phyloP scores from a whole-genome alignment of 331 rosid species.

The Cydonia oblonga region DNA sequence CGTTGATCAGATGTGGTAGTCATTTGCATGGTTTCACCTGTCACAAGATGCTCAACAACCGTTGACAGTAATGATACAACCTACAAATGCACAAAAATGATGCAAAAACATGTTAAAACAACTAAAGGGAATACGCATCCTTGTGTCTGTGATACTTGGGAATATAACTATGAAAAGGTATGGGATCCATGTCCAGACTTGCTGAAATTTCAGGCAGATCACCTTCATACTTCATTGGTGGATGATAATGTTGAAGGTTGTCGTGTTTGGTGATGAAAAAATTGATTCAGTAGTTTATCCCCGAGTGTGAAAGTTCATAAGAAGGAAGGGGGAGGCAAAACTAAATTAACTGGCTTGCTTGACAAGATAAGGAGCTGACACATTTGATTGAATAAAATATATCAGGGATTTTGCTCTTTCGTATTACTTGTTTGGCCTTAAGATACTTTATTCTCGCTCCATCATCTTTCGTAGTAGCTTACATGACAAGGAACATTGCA shows the following conservation, averaged over 20 bases:
- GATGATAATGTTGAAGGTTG: neutral
- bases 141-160: neutral
- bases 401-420: neutral
- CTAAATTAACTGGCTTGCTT: neutral
- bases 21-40: conserved; percentile 98
- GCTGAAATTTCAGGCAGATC: neutral
- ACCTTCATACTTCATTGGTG: neutral
- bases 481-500: neutral
- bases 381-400: neutral
- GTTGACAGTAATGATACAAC: conserved; percentile 72
- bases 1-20: conserved; percentile 63
- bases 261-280: neutral
- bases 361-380: neutral
- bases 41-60: conserved; percentile 86
- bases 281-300: neutral
- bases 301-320: neutral
- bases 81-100: conserved; percentile 28
- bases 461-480: neutral
- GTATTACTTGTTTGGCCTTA: neutral
- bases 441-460: neutral
- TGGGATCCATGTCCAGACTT: neutral
- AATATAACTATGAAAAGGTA: neutral
- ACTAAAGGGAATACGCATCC: neutral
- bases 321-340: neutral
- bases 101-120: conserved; percentile 5